Conservation (phyloP, 805 yeast genomes). For the Lipomyces sp. region DNA sequence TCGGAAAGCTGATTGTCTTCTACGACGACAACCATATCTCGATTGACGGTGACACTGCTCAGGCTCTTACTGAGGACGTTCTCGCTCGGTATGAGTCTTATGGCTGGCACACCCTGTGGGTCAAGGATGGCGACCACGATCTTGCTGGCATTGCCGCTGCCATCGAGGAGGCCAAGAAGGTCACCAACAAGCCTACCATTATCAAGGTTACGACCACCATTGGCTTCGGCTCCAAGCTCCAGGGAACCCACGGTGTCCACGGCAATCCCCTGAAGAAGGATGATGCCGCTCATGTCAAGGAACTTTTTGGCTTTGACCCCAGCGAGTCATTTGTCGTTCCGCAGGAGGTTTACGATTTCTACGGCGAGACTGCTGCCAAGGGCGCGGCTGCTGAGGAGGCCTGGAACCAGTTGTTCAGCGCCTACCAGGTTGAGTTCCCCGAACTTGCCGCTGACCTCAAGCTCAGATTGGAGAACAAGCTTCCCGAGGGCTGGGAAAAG, state of each 20-base stretch:
- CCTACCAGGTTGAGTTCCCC: slow-evolving; percentile 69
- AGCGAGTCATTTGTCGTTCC: slow-evolving; percentile 74
- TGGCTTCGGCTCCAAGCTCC: slow-evolving; percentile 84
- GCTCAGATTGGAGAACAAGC: slow-evolving; percentile 72
- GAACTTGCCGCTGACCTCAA: slow-evolving; percentile 70
- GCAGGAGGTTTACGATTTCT: slow-evolving; percentile 73
- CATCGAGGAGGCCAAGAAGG: slow-evolving; percentile 73
- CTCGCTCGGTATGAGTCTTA: slow-evolving; percentile 78
- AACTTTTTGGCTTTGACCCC: slow-evolving; percentile 84
- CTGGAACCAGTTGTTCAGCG: slow-evolving; percentile 66
- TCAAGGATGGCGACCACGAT: slow-evolving; percentile 79
- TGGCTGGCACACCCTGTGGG: slow-evolving; percentile 86
- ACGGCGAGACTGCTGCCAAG: slow-evolving; percentile 51
- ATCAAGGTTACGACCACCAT: slow-evolving; percentile 87
- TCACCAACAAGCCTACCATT: slow-evolving; percentile 80
- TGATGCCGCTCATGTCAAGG: slow-evolving; percentile 83
- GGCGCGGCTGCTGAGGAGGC: slow-evolving; percentile 67
- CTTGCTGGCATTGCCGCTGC: slow-evolving; percentile 67
- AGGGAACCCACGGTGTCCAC: slow-evolving; percentile 90
- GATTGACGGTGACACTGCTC: slow-evolving; percentile 87
- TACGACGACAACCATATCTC: slow-evolving; percentile 97
- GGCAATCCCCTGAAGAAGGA: slow-evolving; percentile 95
- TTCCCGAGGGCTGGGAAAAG: slow-evolving; percentile 80
- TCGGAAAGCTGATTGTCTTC: slow-evolving; percentile 88
- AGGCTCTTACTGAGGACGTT: slow-evolving; percentile 93